These are phyloP conservation scores for Leptodontidium sp. DNA, from an alignment of 2,329 filamentous ascomycete genomes.

Conservation along the genomic window DNA sequence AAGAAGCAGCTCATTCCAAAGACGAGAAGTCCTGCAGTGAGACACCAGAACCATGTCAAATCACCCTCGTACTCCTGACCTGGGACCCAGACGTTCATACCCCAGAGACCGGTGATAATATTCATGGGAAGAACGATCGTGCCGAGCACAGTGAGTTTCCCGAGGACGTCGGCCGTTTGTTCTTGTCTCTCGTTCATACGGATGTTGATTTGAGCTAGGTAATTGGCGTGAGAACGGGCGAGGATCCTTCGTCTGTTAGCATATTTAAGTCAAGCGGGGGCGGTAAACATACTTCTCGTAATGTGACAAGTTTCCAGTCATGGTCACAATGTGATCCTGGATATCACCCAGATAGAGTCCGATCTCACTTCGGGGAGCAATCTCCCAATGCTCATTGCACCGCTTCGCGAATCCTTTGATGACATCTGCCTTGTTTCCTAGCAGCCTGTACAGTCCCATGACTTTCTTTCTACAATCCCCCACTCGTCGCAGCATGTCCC, in stretches of 20 bases:
- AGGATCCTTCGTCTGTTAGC: conserved; percentile 69
- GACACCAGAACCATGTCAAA: conserved; percentile 77
- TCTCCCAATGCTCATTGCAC: conserved; percentile 97
- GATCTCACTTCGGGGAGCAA: conserved; percentile 93
- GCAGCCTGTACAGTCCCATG: conserved; percentile 90
- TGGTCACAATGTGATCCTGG: conserved; percentile 98
- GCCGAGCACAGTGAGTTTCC: conserved; percentile 92
- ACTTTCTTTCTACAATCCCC: conserved; percentile 97
- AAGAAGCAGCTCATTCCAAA: conserved; percentile 81
- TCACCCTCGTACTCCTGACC: conserved; percentile 84
- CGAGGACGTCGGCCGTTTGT: conserved; percentile 92
- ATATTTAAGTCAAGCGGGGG: neutral
- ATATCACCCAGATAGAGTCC: conserved; percentile 98
- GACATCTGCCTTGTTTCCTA: conserved; percentile 98
- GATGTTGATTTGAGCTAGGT: conserved; percentile 99
- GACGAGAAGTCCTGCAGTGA: conserved; percentile 76
- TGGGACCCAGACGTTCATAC: conserved; percentile 97
- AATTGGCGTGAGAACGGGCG: conserved; percentile 91
- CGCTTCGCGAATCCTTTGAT: conserved; percentile 99
- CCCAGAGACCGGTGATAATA: conserved; percentile 97
- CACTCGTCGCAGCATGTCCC: conserved; percentile 90
- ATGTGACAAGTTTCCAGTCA: conserved; percentile 95
- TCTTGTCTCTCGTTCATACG: conserved; percentile 98
- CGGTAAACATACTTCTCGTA: conserved; percentile 82
- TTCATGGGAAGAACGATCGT: conserved; percentile 99